Evolutionary conservation across 345 rosid genomes (phyloP).

Genomic region (Bruguiera parviflora): DNA sequence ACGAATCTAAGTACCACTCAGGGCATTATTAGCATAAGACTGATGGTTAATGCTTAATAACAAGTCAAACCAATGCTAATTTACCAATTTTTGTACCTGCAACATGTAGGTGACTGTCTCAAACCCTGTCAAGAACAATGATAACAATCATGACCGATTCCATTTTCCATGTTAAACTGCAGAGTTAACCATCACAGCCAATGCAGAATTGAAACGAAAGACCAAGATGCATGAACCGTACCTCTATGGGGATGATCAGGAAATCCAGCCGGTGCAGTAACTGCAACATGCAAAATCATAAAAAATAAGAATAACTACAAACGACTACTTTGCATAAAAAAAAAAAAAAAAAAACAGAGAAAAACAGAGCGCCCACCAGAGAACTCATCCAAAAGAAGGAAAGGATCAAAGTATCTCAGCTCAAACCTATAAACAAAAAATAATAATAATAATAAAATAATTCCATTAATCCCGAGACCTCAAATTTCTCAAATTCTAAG

Average conservation of each 20-base stretch:
- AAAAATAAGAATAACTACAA: neutral
- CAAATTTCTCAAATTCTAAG: neutral
- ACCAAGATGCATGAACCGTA: slow-evolving; percentile 18
- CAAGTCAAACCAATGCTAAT: too few relatives aligned
- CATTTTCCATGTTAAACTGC: neutral
- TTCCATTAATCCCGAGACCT: slow-evolving; percentile 16
- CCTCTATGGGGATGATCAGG: slow-evolving; percentile 99
- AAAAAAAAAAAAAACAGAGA: neutral
- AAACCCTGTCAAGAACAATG: slow-evolving; percentile 50
- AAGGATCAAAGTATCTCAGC: slow-evolving; percentile 80
- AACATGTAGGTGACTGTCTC: slow-evolving; percentile 95
- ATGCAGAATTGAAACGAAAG: neutral
- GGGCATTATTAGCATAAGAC: too few relatives aligned
- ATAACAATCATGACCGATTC: slow-evolving; percentile 2
- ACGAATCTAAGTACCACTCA: too few relatives aligned
- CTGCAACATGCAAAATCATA: slow-evolving; percentile 36
- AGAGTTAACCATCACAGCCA: neutral
- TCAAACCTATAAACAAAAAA: slow-evolving; percentile 50
- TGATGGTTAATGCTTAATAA: too few relatives aligned
- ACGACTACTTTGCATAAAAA: neutral
- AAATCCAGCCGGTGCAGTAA: slow-evolving; percentile 82
- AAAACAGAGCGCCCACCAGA: slow-evolving; percentile 50
- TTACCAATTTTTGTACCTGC: slow-evolving; percentile 46
- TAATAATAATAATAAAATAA: too few relatives aligned
- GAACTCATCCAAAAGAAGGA: slow-evolving; percentile 80